Conservation (phyloP, 306 rosid species). For the Dalbergia cultrata region DNA sequence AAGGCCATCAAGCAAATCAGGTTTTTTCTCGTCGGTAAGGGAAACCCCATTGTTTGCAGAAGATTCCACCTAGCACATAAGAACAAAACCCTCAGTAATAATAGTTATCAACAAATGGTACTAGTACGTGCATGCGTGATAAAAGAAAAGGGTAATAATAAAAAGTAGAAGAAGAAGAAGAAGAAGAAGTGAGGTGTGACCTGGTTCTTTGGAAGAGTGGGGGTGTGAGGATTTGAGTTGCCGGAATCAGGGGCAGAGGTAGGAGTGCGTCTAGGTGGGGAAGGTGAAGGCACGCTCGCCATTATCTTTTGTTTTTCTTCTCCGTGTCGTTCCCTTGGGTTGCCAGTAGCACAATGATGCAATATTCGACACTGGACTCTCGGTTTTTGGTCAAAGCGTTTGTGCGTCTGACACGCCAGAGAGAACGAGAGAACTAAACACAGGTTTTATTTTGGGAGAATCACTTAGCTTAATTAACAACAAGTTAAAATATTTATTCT, state of each 20-base stretch:
- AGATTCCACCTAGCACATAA: constrained; percentile 52
- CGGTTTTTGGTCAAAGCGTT: too few relatives aligned
- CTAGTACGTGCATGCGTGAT: constrained; percentile 11
- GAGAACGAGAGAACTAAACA: too few relatives aligned
- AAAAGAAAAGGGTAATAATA: neutral
- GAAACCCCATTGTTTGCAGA: constrained; percentile 53
- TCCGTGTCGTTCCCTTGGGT: neutral
- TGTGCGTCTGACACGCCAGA: too few relatives aligned
- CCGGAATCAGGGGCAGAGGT: constrained; percentile 61
- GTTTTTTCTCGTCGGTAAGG: constrained; percentile 56
- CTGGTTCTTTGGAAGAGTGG: constrained; percentile 52
- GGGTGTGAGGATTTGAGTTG: constrained; percentile 51
- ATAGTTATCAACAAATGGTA: constrained; percentile 33
- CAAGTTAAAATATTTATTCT: too few relatives aligned
- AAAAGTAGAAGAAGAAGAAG: neutral
- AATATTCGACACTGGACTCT: too few relatives aligned
- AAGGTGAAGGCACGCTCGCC: constrained; percentile 59
- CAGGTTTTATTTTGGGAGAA: too few relatives aligned
- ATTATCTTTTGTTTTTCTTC: neutral
- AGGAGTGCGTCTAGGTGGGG: constrained; percentile 54
- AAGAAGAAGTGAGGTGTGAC: constrained; percentile 43
- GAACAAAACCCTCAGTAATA: constrained; percentile 43
- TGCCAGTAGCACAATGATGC: too few relatives aligned
- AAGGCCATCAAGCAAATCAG: constrained; percentile 53
- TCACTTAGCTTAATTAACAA: too few relatives aligned